Evolutionary conservation across 106 monocot genomes (phyloP).

Genomic region (Dendrobium nobile): DNA sequence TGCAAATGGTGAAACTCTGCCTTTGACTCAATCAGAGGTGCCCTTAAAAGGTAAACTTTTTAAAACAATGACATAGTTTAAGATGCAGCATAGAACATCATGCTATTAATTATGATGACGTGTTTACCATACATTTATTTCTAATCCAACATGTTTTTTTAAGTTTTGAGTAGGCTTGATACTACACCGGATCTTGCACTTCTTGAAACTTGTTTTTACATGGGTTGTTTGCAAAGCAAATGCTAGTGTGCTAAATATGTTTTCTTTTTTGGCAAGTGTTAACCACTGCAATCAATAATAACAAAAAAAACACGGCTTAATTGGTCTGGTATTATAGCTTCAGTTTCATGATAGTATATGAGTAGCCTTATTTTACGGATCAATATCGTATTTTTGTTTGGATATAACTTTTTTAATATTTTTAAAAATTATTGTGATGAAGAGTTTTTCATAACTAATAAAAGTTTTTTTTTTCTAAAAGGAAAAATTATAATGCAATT

Average conservation of each 20-base stretch:
- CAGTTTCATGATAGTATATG: too few relatives aligned
- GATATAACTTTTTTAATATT: too few relatives aligned
- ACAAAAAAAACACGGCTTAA: not conserved
- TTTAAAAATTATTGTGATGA: too few relatives aligned
- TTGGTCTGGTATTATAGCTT: too few relatives aligned
- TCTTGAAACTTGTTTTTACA: not conserved
- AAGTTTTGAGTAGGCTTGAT: not conserved
- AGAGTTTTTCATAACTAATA: too few relatives aligned
- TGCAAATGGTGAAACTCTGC: constrained; percentile 96
- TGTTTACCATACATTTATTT: not conserved
- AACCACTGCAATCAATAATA: not conserved
- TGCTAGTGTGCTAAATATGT: not conserved
- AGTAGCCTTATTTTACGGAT: too few relatives aligned
- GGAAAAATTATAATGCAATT: too few relatives aligned
- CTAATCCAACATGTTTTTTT: not conserved
- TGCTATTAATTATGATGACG: constrained; percentile 1
- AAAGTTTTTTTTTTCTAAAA: too few relatives aligned
- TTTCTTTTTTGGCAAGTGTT: not conserved
- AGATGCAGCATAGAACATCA: not conserved
- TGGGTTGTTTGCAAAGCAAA: not conserved
- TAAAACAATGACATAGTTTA: not conserved
- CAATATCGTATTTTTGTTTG: too few relatives aligned
- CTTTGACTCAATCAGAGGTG: constrained; percentile 74
- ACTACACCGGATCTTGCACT: not conserved
- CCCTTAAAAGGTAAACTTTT: constrained; percentile 66